Conservation (phyloP, 805 yeast species). For the Pichia cabralensis region DNA sequence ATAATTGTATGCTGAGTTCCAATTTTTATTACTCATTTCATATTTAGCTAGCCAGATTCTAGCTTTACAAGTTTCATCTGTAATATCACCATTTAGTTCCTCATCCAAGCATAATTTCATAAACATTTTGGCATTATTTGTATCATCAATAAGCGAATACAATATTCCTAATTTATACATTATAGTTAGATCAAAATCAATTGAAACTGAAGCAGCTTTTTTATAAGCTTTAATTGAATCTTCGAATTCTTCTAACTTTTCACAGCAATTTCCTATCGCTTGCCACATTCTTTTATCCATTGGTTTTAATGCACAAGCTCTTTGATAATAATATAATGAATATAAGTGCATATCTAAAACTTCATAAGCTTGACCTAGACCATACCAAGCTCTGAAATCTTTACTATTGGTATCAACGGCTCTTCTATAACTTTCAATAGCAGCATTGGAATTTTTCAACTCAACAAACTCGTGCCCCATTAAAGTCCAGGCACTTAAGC, state of each 20-base stretch:
- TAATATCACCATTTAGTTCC: slow-evolving; percentile 53
- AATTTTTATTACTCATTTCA: slow-evolving; percentile 48
- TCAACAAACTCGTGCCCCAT: slow-evolving; percentile 99
- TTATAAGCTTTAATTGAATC: slow-evolving; percentile 78
- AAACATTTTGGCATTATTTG: slow-evolving; percentile 42
- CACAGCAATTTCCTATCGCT: slow-evolving; percentile 85
- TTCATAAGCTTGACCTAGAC: slow-evolving; percentile 96
- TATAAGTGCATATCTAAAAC: slow-evolving; percentile 91
- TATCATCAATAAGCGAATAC: slow-evolving; percentile 46
- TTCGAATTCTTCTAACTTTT: slow-evolving; percentile 55
- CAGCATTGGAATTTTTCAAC: slow-evolving; percentile 92
- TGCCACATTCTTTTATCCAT: slow-evolving; percentile 93
- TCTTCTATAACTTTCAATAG: slow-evolving; percentile 86
- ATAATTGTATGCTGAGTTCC: slow-evolving; percentile 58
- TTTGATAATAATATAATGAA: slow-evolving; percentile 85
- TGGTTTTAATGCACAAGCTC: slow-evolving; percentile 83
- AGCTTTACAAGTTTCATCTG: slow-evolving; percentile 71
- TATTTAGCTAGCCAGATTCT: slow-evolving; percentile 76
- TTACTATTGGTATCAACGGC: slow-evolving; percentile 85
- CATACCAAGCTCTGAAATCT: slow-evolving; percentile 97
- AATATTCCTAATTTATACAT: slow-evolving; percentile 61
- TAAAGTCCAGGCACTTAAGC: slow-evolving; percentile 90
- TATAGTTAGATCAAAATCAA: slow-evolving; percentile 42
- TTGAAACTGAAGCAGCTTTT: slow-evolving; percentile 52
- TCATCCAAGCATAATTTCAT: slow-evolving; percentile 63